phyloP scores from a whole-genome alignment of 352 stramenopile genomes.

The Phytopythium boreale region DNA sequence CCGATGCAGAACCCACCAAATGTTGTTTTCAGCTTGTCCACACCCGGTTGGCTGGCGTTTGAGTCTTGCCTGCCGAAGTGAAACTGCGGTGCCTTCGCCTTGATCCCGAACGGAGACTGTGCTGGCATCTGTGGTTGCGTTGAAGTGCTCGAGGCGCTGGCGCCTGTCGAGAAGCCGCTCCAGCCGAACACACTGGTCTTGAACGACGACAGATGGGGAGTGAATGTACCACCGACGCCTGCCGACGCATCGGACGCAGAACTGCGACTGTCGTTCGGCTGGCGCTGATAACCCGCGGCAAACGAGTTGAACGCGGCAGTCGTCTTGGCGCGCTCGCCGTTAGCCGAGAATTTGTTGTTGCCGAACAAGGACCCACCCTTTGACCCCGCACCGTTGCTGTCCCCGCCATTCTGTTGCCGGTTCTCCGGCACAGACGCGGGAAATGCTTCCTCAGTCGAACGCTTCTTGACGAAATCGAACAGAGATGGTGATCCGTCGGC shows the following conservation, averaged over 20 bases:
- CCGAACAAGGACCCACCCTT: not conserved
- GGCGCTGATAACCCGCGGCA: not conserved
- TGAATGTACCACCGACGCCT: not conserved
- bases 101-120: slow-evolving; percentile 25
- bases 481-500: not conserved
- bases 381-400: not conserved
- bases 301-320: slow-evolving; percentile 2
- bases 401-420: not conserved
- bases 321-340: not conserved
- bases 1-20: slow-evolving; percentile 26
- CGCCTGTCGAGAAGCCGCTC: not conserved
- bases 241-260: no score
- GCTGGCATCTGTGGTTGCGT: not conserved
- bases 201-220: slow-evolving; percentile 17
- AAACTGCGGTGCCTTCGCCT: slow-evolving; percentile 8
- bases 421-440: not conserved
- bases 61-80: slow-evolving; percentile 16
- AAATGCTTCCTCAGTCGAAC: not conserved
- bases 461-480: not conserved
- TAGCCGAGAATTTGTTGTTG: not conserved
- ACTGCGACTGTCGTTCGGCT: slow-evolving; percentile 8
- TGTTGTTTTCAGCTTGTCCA: slow-evolving; percentile 6
- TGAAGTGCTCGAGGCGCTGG: slow-evolving; percentile 2
- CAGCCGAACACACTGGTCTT: slow-evolving; percentile 6
- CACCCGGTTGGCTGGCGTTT: not conserved